Base-by-base conservation (phyloP, 2,329 filamentous ascomycete species). In the Fusarium equiseti region DNA sequence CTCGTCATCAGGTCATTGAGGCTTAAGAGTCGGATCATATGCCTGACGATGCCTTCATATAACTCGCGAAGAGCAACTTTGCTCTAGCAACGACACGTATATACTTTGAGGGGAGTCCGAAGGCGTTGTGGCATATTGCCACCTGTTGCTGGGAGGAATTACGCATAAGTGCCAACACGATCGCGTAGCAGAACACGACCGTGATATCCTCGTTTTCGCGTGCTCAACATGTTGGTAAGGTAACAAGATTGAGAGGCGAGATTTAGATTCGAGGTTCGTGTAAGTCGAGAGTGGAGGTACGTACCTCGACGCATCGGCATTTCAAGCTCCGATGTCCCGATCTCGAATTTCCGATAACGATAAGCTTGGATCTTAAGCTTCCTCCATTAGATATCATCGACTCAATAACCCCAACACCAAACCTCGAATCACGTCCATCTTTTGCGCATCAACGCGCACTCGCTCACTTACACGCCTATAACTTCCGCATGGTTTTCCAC, bases 261-360 rank as follows among this genome's bases (percentile, higher is more conserved):
- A 31, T 35, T 42, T 24, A 44, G 15, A 26, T 24, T 50, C 24
- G 27, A 40, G 31, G 24, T 32, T 20, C 18, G 44, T 66, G 35
- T 29, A 62, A 62, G 63, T 67, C 12, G 16, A 46, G 5, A 16
- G 26, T 24, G 6, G 8, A 29, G 49, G 29, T 42, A 62, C 22
- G 7, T 44, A 22, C 6, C 22, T n/a, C 13, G 31, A 46, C 26
- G 9, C 15, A 29, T 71, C 69, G 69, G 69, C 60, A 38, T 45
- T 16, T 27, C 44, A 55, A 72, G 8, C 50, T 59, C 69, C 69
- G 68, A 72, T 48, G 9, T 16, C 63, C 69, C 69, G 69, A 71
- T 31, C 54, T 60, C 31, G 20, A 56, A 48, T 48, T 29, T 7
- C 18, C 42, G 68, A 71, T 70, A 71, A 70, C 68, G 69, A 67